phyloP scores from a whole-genome alignment of 164 flowering plant species.

The Nelumbo lutea region DNA sequence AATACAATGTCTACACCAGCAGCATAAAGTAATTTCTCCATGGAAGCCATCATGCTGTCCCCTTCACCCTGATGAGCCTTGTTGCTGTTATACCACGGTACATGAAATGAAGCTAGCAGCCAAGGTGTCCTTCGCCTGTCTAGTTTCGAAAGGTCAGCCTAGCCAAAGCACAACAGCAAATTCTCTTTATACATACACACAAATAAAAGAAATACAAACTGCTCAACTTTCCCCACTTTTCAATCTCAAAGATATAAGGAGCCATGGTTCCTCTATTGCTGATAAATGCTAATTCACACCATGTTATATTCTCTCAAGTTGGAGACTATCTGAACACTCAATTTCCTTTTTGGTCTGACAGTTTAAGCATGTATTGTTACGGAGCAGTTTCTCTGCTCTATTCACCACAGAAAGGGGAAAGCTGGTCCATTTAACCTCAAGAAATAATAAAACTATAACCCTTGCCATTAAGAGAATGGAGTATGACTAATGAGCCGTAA shows the following conservation, averaged over 20 bases:
- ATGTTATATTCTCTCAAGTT: too few relatives aligned
- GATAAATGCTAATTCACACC: too few relatives aligned
- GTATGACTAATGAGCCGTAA: too few relatives aligned
- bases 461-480: too few relatives aligned
- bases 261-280: too few relatives aligned
- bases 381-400: background rate
- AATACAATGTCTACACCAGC: conserved; percentile 82
- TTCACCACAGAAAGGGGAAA: too few relatives aligned
- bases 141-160: conserved; percentile 81
- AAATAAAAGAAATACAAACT: background rate
- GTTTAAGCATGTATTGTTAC: too few relatives aligned
- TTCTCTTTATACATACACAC: background rate
- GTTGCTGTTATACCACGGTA: conserved; percentile 96
- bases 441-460: too few relatives aligned
- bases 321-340: too few relatives aligned
- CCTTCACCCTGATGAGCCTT: conserved; percentile 91
- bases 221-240: background rate
- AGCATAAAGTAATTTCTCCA: conserved; percentile 86
- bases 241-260: too few relatives aligned
- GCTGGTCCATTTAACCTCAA: too few relatives aligned
- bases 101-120: conserved; percentile 87
- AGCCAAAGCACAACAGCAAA: conserved; percentile 13
- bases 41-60: conserved; percentile 72
- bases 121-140: conserved; percentile 86
- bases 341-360: too few relatives aligned